Base-by-base conservation (phyloP, 768 basidiomycete genomes). In the Macrocybe gigantea region DNA sequence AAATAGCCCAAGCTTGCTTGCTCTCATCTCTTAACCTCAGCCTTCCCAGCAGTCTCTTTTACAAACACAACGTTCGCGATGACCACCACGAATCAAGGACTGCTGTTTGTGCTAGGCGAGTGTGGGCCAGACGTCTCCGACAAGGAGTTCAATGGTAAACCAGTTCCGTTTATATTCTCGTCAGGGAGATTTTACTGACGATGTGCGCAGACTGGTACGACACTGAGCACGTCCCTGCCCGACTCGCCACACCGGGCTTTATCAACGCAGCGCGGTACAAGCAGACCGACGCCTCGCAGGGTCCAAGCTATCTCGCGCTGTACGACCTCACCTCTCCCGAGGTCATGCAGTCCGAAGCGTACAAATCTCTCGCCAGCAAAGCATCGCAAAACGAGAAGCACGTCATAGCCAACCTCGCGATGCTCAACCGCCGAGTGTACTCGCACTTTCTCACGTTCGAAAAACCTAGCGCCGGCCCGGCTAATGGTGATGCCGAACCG, bases 91-190 rank as follows among this genome's bases (percentile, higher is more conserved):
- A 35, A 38, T 46, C 41, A 54, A 44, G 54, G 58, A n/a, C 60
- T 71, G n/a, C 57, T 68, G 40, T 60, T 69, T 42, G 62, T 63
- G 33, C 58, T 58, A 14, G 60, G 50, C 39, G 64, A 67, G 49
- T 49, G 44, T 7, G 65, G 64, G 7, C 47, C 55, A 15, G 29
- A 47, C 9, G 58, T 67, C 6, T 50, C 60, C 10, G 61, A 60
- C 38, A 48, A 58, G 5, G 58, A 60, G 12, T 66, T 64, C 49
- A 61, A 67, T 37, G 59, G 66, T 62, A 47, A 32, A 54, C 15
- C 13, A 7, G 31, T 35, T 9, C 11, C 2, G 15, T 45, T 29
- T 37, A 43, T n/a, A 10, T 29, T 22, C 8, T 14, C 8, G 38
- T 7, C 15, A n/a, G n/a, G 43, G 38, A 29, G n/a, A 15, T 5